Evolutionary conservation across 2,329 filamentous ascomycete genomes (phyloP).

Genomic region (Clarireedia paspali): DNA sequence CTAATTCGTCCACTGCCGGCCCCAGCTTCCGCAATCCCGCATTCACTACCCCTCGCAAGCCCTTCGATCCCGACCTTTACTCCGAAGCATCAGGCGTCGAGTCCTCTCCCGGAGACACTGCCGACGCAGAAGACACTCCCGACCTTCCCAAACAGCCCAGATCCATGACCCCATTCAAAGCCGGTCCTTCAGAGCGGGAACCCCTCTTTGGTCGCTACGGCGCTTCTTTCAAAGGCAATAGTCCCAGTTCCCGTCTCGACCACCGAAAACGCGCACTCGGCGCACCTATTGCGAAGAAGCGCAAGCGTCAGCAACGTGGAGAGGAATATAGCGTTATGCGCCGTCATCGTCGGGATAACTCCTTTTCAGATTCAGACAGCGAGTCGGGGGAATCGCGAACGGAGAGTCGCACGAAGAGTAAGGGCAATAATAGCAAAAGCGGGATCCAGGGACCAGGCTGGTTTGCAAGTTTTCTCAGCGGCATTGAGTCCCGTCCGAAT

Average conservation of each 20-base stretch:
- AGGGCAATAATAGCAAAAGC: conserved; percentile 32
- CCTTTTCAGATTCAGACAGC: conserved; percentile 31
- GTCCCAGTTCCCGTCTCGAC: conserved; percentile 44
- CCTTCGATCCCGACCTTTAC: conserved; percentile 43
- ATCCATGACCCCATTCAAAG: conserved; percentile 44
- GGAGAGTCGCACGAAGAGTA: conserved; percentile 18
- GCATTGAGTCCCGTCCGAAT: conserved; percentile 56
- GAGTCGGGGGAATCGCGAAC: conserved; percentile 30
- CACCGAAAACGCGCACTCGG: conserved; percentile 42
- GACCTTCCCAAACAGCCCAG: conserved; percentile 44
- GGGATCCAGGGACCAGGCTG: conserved; percentile 23
- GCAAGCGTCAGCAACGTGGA: conserved; percentile 33
- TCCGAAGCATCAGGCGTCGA: conserved; percentile 52
- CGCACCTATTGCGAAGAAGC: conserved; percentile 39
- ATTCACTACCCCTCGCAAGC: conserved; percentile 55
- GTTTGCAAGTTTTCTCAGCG: conserved; percentile 47
- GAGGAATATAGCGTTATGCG: conserved; percentile 28
- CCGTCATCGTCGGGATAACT: conserved; percentile 29
- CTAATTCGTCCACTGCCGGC: conserved; percentile 40
- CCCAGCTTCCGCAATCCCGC: conserved; percentile 55
- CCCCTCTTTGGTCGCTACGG: conserved; percentile 36
- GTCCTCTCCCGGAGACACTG: conserved; percentile 48
- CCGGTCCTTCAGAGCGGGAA: conserved; percentile 38
- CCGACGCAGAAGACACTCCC: conserved; percentile 42
- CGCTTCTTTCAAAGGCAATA: conserved; percentile 31